phyloP scores from a whole-genome alignment of 805 yeast genomes.

The Metschnikowia bowlesiae region DNA sequence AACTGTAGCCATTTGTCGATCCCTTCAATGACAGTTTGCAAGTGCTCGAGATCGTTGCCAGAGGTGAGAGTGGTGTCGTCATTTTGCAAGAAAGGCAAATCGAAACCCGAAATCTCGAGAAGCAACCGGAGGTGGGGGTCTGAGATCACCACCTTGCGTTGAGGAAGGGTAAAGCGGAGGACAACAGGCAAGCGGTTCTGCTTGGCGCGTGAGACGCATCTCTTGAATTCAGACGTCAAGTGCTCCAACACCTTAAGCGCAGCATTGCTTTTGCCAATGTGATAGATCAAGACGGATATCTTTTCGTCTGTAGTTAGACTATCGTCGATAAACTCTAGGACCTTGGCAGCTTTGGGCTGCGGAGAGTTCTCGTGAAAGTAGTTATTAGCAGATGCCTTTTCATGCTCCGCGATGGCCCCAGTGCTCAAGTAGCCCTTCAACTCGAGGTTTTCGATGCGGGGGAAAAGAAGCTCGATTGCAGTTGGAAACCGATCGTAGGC shows the following conservation, averaged over 20 bases:
- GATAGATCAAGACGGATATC: conserved; percentile 47
- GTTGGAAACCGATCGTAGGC: conserved; percentile 47
- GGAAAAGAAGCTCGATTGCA: conserved; percentile 65
- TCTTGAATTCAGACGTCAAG: conserved; percentile 36
- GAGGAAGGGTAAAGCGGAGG: conserved; percentile 13
- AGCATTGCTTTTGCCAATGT: conserved; percentile 40
- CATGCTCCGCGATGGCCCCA: conserved; percentile 46
- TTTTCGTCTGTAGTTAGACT: conserved; percentile 40
- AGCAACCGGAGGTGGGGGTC: conserved; percentile 49
- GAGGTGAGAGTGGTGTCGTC: conserved; percentile 39
- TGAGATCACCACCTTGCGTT: conserved; percentile 33
- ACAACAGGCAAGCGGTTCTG: background rate
- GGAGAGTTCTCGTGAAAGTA: conserved; percentile 15
- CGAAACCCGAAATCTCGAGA: conserved; percentile 44
- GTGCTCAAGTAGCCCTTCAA: conserved; percentile 50
- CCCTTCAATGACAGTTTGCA: conserved; percentile 32
- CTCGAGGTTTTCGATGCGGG: conserved; percentile 47
- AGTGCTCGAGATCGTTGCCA: conserved; percentile 22
- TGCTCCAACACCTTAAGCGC: conserved; percentile 35
- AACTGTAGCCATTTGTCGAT: conserved; percentile 39
- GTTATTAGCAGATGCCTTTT: conserved; percentile 6
- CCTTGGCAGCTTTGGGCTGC: conserved; percentile 32
- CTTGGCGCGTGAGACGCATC: conserved; percentile 18
- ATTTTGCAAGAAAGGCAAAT: conserved; percentile 35
- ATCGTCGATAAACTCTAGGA: conserved; percentile 30